Evolutionary conservation across 2,329 filamentous ascomycete genomes (phyloP), one percentile per base, ranked within the genome.

Genomic region (Fusarium graminum): DNA sequence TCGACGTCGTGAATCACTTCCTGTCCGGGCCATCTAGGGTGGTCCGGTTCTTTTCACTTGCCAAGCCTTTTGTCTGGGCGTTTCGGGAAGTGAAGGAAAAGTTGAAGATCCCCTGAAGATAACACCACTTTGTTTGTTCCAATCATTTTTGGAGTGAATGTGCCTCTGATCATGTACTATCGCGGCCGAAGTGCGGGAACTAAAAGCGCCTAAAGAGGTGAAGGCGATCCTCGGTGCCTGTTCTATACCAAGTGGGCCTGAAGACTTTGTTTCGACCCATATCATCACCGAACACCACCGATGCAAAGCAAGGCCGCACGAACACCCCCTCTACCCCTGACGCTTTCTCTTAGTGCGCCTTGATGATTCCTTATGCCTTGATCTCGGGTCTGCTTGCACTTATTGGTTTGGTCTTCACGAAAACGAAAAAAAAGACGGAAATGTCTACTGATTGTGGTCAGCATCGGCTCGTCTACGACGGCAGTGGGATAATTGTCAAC

Each of bases 21-120:
- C 75, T 8, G 75, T 77, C 26, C 72, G 75, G 9, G 74, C 73
- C 54, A 73, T 77, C 30, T 77, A 74, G 50, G 17, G 7, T 4
- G 19, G 26, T 14, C 10, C 9, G 32, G 28, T 59, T 39, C 8
- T 42, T 30, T 39, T 17, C 29, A 6, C 17, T 26, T 30, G 39
- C 30, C 22, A n/a, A 12, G 6, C 40, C 13, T 13, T 59, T 63
- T 13, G 25, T 38, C 16, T 34, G 14, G 30, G 34, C 17, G 19
- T 26, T 28, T 34, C 22, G 22, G 22, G 22, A 22, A 34, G 10
- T 25, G 13, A 28, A 42, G 29, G 26, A 19, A 39, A 32, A 26
- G 22, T 29, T 29, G 44, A 34, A 22, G 38, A 28, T 52, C 40
- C 58, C 45, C 44, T 29, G 12, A 29, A 40, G 29, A 58, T 55